Evolutionary conservation across 306 rosid genomes (phyloP), one percentile per base, ranked within the genome.

Genomic region (Leucaena leucocephala): DNA sequence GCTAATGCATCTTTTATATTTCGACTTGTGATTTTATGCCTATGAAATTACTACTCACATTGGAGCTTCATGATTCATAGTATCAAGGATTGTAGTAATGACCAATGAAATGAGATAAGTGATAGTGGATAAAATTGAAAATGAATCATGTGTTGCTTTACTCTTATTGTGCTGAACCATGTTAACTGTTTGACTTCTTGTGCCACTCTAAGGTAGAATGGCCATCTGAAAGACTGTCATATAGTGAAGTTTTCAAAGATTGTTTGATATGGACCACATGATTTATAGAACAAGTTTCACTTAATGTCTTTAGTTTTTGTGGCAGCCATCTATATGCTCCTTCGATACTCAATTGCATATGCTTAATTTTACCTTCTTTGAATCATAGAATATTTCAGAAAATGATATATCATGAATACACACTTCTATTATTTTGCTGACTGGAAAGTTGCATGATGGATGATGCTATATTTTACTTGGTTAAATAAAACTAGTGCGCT

Each of bases 1-100:
- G 73, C 78, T 67, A 43, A 40, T 54, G 11, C 46, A 10, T 85
- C 52, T 73, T 77, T 73, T 44, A 52, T 21, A 9, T 68, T 68
- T 54, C n/a, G 38, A 19, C 40, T 39, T 65, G 50, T 76, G 46
- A 27, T 40, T 16, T 43, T 7, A n/a, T 14, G 6, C 10, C 71
- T 38, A 19, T 59, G 27, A 42, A 16, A 8, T 16, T 70, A 21
- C 54, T 49, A 71, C 77, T 62, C 35, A 40, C 34, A n/a, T 17
- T 65, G 76, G 82, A 36, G 17, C 33, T 65, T 69, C 9, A 17
- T 39, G 49, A 42, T 48, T 64, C 27, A 9, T 66, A 66, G 33
- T 40, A 67, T 42, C 45, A 9, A 45, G 72, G 72, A 67, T 67
- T 42, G 6, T 21, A 39, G 33, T 55, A 8, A 66, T 8, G 16